A percentile compares a stretch with the other conserved stretches of the same genome.
phyloP scores from a whole-genome alignment of 2,329 filamentous ascomycete species.

The Pseudocercospora vitis region DNA sequence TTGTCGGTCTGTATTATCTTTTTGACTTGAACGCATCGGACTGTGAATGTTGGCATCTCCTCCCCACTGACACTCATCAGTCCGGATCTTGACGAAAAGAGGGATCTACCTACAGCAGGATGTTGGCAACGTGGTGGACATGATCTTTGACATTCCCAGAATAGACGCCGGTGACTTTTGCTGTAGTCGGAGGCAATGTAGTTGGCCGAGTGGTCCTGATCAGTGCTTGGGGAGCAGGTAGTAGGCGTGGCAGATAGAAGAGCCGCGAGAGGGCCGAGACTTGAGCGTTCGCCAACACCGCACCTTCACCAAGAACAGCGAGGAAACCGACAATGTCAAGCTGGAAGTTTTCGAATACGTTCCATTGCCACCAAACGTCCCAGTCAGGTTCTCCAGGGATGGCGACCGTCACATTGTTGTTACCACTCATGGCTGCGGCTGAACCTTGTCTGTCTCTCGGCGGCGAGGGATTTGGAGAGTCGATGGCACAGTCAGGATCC shows the following conservation, averaged over 20 bases:
- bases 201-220: conserved; percentile 48
- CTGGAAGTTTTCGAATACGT: conserved; percentile 44
- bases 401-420: conserved; percentile 32
- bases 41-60: conserved; percentile 25
- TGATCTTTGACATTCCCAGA: conserved; percentile 50
- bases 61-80: conserved; percentile 16
- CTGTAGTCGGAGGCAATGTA: conserved; percentile 43
- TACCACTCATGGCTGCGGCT: conserved; percentile 27
- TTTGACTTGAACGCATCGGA: conserved; percentile 34
- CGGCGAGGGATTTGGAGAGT: neutral
- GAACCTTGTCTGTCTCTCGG: neutral
- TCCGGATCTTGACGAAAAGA: neutral
- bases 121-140: conserved; percentile 52
- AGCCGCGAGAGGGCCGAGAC: conserved; percentile 52
- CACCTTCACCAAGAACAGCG: conserved; percentile 54
- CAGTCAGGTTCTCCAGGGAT: conserved; percentile 28
- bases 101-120: conserved; percentile 43
- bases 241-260: conserved; percentile 51
- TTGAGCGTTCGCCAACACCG: conserved; percentile 51
- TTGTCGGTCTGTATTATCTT: conserved; percentile 11
- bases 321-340: conserved; percentile 58
- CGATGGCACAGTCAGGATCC: neutral
- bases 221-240: conserved; percentile 54
- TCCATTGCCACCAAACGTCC: conserved; percentile 41
- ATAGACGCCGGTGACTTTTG: conserved; percentile 47